Evolutionary conservation across 2,329 filamentous ascomycete genomes (phyloP), one percentile per base, ranked within the genome.

Genomic region (Diaporthe citri): DNA sequence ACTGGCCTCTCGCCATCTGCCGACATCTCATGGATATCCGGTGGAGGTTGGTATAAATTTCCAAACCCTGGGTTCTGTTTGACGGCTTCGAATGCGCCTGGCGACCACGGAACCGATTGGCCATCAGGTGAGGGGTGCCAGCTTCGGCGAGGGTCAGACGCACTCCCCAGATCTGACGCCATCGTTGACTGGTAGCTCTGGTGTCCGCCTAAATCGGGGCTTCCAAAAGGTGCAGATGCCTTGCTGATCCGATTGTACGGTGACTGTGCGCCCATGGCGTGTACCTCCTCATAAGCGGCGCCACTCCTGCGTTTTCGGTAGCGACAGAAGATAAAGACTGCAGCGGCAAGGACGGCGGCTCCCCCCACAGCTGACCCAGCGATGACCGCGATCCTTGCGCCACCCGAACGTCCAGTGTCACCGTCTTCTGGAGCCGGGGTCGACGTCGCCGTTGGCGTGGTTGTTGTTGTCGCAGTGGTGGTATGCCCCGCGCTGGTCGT

Each of bases 351-450:
- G 39, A 80, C 70, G 9, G 77, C 77, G 1, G 77, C 67, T 25
- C 76, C 79, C 8, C 74, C 78, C 5, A 78, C 77, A 12, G 67
- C 73, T 36, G 78, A 77, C 15, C 80, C 82, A 1, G 78, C 79
- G 13, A 82, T 81, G 43, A 83, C 81, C 6, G 81, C 82, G 4
- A 77, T 80, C 56, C 78, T 76, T 28, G 80, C 78, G 2, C 75
- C 79, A 2, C 75, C 78, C 2, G 81, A 79, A 4, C 83, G 60
- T 2, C 77, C 77, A 3, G 46, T 59, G 31, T 71, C 69, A 1
- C 55, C 66, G 5, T 71, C 43, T 9, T 76, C 56, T n/a, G 48
- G 20, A 22, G n/a, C 46, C 52, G 52, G 67, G 34, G 74, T 46
- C 17, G 77, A 31, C 39, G 69, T 31, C 36, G 60, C 15, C 20